These are phyloP conservation scores for Lanmaoa pseudosensibilis DNA, from an alignment of 768 basidiomycete genomes.

Conservation along the genomic window DNA sequence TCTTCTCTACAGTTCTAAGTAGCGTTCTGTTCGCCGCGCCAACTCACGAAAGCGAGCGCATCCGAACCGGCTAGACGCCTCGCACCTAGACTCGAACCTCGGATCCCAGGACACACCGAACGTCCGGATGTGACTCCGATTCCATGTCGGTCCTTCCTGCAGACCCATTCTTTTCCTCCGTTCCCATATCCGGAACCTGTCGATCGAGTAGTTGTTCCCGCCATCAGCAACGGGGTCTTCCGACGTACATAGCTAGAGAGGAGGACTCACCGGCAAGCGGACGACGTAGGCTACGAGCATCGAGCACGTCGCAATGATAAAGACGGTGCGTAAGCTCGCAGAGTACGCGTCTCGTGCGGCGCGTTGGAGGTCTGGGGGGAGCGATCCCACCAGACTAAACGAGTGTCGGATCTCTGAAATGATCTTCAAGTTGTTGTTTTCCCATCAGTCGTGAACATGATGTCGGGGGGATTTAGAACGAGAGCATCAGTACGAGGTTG, in stretches of 20 bases:
- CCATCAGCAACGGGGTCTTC: neutral
- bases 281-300: constrained; percentile 3
- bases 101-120: neutral
- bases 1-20: neutral
- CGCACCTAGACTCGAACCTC: neutral
- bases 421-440: neutral
- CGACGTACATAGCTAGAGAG: too few relatives aligned
- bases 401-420: constrained; percentile 14
- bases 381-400: constrained; percentile 7
- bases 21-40: neutral
- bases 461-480: neutral
- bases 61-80: too few relatives aligned
- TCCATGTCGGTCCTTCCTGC: neutral
- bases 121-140: neutral
- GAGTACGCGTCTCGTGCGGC: constrained; percentile 9
- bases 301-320: constrained; percentile 6
- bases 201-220: too few relatives aligned
- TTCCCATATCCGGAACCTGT: constrained; percentile 4
- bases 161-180: neutral
- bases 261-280: constrained; percentile 10
- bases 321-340: constrained; percentile 9
- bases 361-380: constrained; percentile 13
- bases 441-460: too few relatives aligned
- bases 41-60: too few relatives aligned
- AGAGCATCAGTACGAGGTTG: neutral